Evolutionary conservation across 2,329 filamentous ascomycete species (phyloP).

Genomic region (Lasiodiplodia gonubiensis): DNA sequence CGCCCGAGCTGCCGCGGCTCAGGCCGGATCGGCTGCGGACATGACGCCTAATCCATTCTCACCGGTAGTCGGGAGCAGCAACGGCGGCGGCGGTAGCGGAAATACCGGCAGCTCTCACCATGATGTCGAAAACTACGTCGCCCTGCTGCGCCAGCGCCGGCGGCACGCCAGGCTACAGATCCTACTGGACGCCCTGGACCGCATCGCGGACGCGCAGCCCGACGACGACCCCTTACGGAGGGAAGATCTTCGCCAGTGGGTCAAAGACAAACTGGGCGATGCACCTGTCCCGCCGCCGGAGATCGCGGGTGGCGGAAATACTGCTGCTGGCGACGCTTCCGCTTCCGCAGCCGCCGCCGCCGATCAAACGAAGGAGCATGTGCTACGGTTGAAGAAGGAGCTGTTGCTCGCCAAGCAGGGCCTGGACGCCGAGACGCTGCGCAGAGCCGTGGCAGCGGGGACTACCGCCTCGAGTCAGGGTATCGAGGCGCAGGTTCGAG

Average conservation of each 20-base stretch:
- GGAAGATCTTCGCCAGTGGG: conserved; percentile 36
- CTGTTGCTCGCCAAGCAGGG: conserved; percentile 43
- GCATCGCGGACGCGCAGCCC: conserved; percentile 44
- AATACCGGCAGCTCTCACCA: not conserved
- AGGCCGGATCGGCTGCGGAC: not conserved
- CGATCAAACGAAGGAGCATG: conserved; percentile 35
- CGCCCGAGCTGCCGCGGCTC: not conserved
- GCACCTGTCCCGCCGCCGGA: conserved; percentile 44
- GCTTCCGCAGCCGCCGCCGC: conserved; percentile 31
- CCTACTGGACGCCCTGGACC: conserved; percentile 53
- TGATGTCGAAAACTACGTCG: conserved; percentile 44
- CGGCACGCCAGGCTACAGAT: conserved; percentile 54
- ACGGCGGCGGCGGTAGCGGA: not conserved
- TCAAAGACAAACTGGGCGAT: conserved; percentile 42
- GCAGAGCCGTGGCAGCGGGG: conserved; percentile 30
- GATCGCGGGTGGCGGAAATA: conserved; percentile 36
- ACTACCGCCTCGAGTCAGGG: not conserved
- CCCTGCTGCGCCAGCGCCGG: conserved; percentile 53
- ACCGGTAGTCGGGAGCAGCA: not conserved
- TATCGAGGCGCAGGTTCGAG: conserved; percentile 43
- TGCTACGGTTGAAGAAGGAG: conserved; percentile 48
- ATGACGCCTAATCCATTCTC: not conserved
- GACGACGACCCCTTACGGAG: conserved; percentile 33
- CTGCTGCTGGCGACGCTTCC: conserved; percentile 30
- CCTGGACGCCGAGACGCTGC: conserved; percentile 41